Conservation (phyloP, 2,329 filamentous ascomycete genomes). For the Zasmidium cellare region DNA sequence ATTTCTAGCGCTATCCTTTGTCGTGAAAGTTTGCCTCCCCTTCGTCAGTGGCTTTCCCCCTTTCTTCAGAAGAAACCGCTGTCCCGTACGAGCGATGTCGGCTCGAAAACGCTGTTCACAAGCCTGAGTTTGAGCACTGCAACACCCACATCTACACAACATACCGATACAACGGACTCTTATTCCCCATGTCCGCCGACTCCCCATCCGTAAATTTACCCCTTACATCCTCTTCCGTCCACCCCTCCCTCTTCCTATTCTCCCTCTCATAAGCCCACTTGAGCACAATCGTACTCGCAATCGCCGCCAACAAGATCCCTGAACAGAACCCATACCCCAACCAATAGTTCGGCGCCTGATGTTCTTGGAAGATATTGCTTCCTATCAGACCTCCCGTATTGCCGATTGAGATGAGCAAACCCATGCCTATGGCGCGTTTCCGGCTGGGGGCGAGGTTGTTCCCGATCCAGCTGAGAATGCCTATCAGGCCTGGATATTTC, state of each 20-base stretch:
- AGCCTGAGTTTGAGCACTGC: too few relatives aligned
- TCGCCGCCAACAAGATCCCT: constrained; percentile 20
- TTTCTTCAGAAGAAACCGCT: too few relatives aligned
- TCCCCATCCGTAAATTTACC: constrained; percentile 38
- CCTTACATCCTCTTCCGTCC: constrained; percentile 35
- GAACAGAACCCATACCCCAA: constrained; percentile 45
- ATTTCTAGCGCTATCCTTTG: too few relatives aligned
- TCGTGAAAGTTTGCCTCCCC: too few relatives aligned
- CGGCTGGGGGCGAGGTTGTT: constrained; percentile 6
- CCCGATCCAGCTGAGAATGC: constrained; percentile 7
- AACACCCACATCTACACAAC: too few relatives aligned
- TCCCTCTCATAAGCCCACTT: constrained; percentile 27
- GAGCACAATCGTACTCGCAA: constrained; percentile 23
- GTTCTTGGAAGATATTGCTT: constrained; percentile 36
- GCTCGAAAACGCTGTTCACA: too few relatives aligned
- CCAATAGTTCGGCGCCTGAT: constrained; percentile 53
- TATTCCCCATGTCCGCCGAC: constrained; percentile 38
- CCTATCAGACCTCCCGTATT: constrained; percentile 6
- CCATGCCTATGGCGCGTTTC: constrained; percentile 5
- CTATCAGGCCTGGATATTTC: background rate
- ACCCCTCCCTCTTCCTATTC: constrained; percentile 35
- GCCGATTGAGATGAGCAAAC: constrained; percentile 1
- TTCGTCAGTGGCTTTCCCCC: too few relatives aligned
- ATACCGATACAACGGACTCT: constrained; percentile 41
- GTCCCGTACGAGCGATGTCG: too few relatives aligned